Conservation (phyloP, 2,329 filamentous ascomycete species). For the Arthrobotrys musiformis region DNA sequence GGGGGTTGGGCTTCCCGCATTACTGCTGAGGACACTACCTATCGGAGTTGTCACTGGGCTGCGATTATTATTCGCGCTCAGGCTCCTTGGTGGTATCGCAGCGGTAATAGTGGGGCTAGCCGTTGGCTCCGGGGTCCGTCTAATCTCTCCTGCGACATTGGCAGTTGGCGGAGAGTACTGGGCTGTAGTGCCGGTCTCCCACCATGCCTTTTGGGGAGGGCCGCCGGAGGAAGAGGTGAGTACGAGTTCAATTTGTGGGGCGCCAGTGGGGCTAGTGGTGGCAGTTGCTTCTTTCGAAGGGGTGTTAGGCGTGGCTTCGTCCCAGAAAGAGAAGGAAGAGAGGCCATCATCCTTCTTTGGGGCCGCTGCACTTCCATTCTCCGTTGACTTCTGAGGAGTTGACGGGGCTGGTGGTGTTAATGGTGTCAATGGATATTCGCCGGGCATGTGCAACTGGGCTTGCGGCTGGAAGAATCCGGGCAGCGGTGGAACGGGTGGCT, state of each 20-base stretch:
- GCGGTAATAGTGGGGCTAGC: slow-evolving; percentile 33
- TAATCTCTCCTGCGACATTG: not conserved
- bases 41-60: slow-evolving; percentile 30
- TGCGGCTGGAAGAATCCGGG: slow-evolving; percentile 42
- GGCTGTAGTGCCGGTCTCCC: slow-evolving; percentile 28
- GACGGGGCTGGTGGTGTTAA: not conserved
- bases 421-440: slow-evolving; percentile 49
- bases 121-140: slow-evolving; percentile 43
- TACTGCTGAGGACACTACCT: slow-evolving; percentile 40
- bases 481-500: slow-evolving; percentile 45
- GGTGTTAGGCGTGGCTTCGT: slow-evolving; percentile 24
- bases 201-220: slow-evolving; percentile 49
- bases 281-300: slow-evolving; percentile 3
- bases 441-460: slow-evolving; percentile 42
- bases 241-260: slow-evolving; percentile 41
- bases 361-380: slow-evolving; percentile 19
- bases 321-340: slow-evolving; percentile 49
- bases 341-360: slow-evolving; percentile 35
- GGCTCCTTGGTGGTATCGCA: slow-evolving; percentile 16
- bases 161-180: slow-evolving; percentile 37
- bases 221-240: not conserved
- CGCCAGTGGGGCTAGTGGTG: slow-evolving; percentile 44
- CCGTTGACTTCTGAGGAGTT: not conserved
- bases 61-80: slow-evolving; percentile 36
- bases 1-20: slow-evolving; percentile 33